Base-by-base conservation (phyloP, 805 yeast species). In the Wickerhamomyces chambardii region DNA sequence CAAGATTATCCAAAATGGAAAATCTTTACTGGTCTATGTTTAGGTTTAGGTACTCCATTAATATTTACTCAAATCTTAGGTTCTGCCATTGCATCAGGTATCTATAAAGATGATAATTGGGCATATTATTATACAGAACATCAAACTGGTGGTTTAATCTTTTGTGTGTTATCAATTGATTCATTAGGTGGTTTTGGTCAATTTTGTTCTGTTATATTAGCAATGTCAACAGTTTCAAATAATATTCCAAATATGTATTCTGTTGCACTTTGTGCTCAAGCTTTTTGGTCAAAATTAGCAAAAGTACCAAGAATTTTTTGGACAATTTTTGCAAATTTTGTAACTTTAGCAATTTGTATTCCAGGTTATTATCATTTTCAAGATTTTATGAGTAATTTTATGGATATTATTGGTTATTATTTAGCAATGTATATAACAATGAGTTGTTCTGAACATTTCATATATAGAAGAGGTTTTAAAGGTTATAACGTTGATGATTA, bases 171-270 rank as follows among this genome's bases (percentile, higher is more conserved):
- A 40, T 92, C 84, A 36, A 70, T 75, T 44, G 72, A 87, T 55
- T 81, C 95, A 5, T 68, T 86, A 41, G 89, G 84, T 59, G 89
- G 86, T 9, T 85, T 89, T 48, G 96, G 96, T 43, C 79, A 84
- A 58, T 86, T 89, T 69, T 78, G 89, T 60, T 75, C 89, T 61
- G 96, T 89, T 24, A 22, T 89, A 15, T 65, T 89, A 44, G 85
- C 95, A 15, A 62, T 89, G 45, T 84, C 95, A 24, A 85, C 95
- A 24, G 81, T 89, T 38, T 79, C 95, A 45, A 86, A 85, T 70
- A 87, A 86, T 65, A 76, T 87, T 58, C 96, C 96, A 59, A 87
- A 86, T 67, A 78, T 86, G 82, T 89, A 89, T 68, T 84, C 97
- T 18, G 74, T 86, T 50, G 89, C 86, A 29, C 68, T 89, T 53